These are phyloP conservation scores for Ceratocystis alfenasii DNA, from an alignment of 2,329 filamentous ascomycete genomes.

Conservation along the genomic window DNA sequence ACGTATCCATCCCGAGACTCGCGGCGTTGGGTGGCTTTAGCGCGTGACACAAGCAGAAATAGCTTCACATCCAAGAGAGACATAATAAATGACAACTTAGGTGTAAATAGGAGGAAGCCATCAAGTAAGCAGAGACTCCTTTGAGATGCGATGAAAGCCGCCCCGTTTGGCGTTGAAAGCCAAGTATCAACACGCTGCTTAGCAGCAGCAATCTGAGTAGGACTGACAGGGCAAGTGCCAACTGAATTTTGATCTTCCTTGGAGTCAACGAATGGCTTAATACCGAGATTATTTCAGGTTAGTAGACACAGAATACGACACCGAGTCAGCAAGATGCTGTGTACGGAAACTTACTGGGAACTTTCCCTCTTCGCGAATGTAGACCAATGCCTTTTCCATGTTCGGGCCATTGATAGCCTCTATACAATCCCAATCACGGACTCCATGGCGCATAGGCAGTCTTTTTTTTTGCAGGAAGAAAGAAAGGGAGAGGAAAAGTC, in stretches of 20 bases:
- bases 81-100: constrained; percentile 42
- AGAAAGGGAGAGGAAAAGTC: too few species aligned
- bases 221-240: constrained; percentile 42
- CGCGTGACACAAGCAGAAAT: constrained; percentile 60
- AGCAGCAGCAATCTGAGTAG: constrained; percentile 36
- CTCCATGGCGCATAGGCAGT: constrained; percentile 32
- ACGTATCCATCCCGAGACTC: constrained; percentile 65
- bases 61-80: constrained; percentile 60
- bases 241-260: constrained; percentile 51
- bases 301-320: neutral
- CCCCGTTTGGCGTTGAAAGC: constrained; percentile 35
- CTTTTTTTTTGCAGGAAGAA: neutral
- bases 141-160: constrained; percentile 28
- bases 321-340: neutral
- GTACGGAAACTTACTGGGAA: constrained; percentile 42
- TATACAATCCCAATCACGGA: constrained; percentile 87
- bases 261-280: constrained; percentile 28
- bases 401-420: constrained; percentile 61
- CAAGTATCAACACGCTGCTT: constrained; percentile 39
- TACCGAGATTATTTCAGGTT: neutral
- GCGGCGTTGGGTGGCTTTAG: constrained; percentile 50
- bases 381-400: constrained; percentile 53
- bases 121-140: constrained; percentile 61
- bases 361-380: constrained; percentile 57
- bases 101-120: constrained; percentile 73